Base-by-base conservation (phyloP, 495 filamentous ascomycete species). In the Aspergillus asperescens region DNA sequence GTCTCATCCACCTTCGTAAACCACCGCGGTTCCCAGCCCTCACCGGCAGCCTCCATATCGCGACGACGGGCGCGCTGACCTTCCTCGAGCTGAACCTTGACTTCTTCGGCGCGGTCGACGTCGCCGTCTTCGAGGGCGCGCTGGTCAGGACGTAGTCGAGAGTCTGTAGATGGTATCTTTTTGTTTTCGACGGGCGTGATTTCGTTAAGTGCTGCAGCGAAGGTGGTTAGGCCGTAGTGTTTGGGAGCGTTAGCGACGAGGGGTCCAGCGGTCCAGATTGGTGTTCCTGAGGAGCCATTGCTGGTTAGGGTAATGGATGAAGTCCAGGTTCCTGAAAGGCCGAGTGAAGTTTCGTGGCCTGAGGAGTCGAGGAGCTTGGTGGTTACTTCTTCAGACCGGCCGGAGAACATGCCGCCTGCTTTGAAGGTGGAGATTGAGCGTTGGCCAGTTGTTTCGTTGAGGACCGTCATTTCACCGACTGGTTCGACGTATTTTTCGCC, bases 401-500 rank as follows among this genome's bases (percentile, higher is more conserved):
- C 93, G 22, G 90, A 88, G 70, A 97, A 98, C 87, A 97, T 95
- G 57, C 93, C 91, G 58, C 90, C 90, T 20, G 84, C 76, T 59
- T 94, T 93, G 71, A 98, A 98, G 55, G 89, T 87, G 24, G 88
- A 81, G 19, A 83, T 77, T 6, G 89, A 85, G 64, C 87, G 88
- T 54, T 84, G 81, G 6, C 93, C 89, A 0, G 83, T 87, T 7
- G 79, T 81, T 56, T 98, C 94, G 65, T 90, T 88, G 40, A 76
- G 67, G 20, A 98, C 80, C 15, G 82, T 79, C 82, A 97, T 88
- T 46, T 80, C 86, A 15, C 90, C 90, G 8, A 95, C 88, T 1
- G 93, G 93, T 70, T 98, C 93, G 25, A 96, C 86, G 63, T 97
- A 98, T 71, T 96, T 97, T 72, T 98, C 93, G 22, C 93, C 93